Base-by-base conservation (phyloP, 1,284 basidiomycete species). In the Ustilago lituana region DNA sequence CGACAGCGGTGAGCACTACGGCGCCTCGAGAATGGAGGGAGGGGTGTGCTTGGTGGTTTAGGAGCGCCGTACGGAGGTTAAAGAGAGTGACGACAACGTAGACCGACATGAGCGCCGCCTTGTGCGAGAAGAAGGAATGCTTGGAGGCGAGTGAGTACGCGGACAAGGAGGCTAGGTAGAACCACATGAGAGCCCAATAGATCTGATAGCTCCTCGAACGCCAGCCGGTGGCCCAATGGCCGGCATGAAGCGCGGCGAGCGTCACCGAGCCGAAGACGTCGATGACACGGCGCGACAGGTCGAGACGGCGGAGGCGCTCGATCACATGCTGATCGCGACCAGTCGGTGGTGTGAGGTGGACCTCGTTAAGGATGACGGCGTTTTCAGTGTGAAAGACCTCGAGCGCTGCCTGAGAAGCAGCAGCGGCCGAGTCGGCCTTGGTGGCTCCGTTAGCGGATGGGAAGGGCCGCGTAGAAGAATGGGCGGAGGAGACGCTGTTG, bases 341-440 rank as follows among this genome's bases (percentile, higher is more conserved):
- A 32, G 68, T 57, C 24, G 64, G 50, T 10, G 73, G 77, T 9
- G 74, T 77, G 19, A 64, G 48, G 29, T 78, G 74, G 5, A 79
- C 79, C 41, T 79, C 78, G 54, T 81, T 79, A 33, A 82, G 58
- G 33, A 82, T 71, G 47, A 81, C 77, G 22, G 76, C 76, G 36
- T 82, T 82, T 44, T 82, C 80, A 22, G 76, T 74, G 46, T 66
- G 74, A 38, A 78, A 80, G 35, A 82, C 78, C 19, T 66, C 57
- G 35, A 66, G 52, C 3, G 74, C 67, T 17, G 77, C 77, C 23
- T 67, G 59, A 22, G 55, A 56, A 11, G 61, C 59, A 11, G 56
- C 52, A 27, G 50, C 33, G 11, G 46, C 23, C 3, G 36, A 19
- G 29, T 41, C n/a, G n/a, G 43, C 20, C 23, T 53, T 54, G 31